Evolutionary conservation across 768 basidiomycete species (phyloP), one percentile per base, ranked within the genome.

Genomic region (Ramaria rubella): DNA sequence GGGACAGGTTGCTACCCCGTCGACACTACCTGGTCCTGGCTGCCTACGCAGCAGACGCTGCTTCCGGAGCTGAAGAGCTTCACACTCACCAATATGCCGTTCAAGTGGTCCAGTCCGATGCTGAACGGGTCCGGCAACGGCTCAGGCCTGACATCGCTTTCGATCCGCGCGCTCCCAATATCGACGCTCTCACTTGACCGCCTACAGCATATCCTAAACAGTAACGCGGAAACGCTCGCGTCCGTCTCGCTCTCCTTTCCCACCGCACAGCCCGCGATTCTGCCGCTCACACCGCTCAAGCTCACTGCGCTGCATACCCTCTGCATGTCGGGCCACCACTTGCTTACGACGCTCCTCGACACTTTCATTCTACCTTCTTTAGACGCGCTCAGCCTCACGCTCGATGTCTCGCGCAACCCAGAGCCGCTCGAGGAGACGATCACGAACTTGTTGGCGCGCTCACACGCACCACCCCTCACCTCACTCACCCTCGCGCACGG

Each of bases 21-120:
- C 17, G 86, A 89, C 46, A 56, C 46, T 15, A 56, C 55, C 4
- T 89, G 86, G 87, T 75, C 79, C 6, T 90, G 87, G 88, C 73
- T 88, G 17, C 87, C 86, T 1, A 63, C 68, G 21, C 52, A 66
- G 14, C 55, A 56, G 33, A 59, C 68, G 43, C 58, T 68, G 23
- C 72, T 86, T 3, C 76, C 79, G 5, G 73, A 74, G 26, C 73
- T 88, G 24, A 66, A 74, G 57, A 76, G 79, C 0, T 70, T 90
- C 12, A 86, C 85, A 24, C 71, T 89, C 11, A 83, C 86, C 62
- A 78, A 86, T 59, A 78, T 83, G 4, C 86, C 88, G 0, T 88
- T 89, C 75, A 85, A 82, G 67, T 86, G 85, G 81, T 83, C 82
- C 3, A 85, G 86, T 0, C 84, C 87, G 1, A 80, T 89, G 71